These are phyloP conservation scores for Aegilops speltoides DNA, from an alignment of 176 grass and related monocot species.

Conservation along the genomic window DNA sequence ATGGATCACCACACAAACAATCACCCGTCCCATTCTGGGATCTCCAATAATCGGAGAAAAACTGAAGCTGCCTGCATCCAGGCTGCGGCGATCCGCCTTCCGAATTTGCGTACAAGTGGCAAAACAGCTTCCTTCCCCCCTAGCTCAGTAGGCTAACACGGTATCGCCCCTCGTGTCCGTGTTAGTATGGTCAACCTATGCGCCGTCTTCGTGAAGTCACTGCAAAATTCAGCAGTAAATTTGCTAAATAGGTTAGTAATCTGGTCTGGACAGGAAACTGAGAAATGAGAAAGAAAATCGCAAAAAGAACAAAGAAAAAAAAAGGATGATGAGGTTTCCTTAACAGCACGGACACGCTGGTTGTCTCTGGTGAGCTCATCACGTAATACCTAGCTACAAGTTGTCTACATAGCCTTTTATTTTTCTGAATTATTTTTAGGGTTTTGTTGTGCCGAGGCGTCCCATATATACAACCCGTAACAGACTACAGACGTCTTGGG, in stretches of 20 bases:
- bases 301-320: too few relatives aligned
- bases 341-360: background rate
- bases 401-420: too few relatives aligned
- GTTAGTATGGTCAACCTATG: constrained; percentile 78
- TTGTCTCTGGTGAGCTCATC: background rate
- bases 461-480: background rate
- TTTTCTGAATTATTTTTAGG: too few relatives aligned
- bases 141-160: constrained; percentile 50
- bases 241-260: background rate
- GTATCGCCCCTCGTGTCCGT: constrained; percentile 40
- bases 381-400: too few relatives aligned
- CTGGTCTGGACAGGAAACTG: background rate
- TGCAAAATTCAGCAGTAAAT: constrained; percentile 30
- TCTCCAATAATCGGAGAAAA: too few relatives aligned
- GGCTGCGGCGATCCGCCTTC: background rate
- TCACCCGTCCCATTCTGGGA: constrained; percentile 2
- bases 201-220: constrained; percentile 78
- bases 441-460: too few relatives aligned
- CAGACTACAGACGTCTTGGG: background rate
- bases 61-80: background rate
- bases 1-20: background rate
- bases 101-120: background rate
- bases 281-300: background rate
- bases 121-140: constrained; percentile 5
- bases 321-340: background rate